Base-by-base conservation (phyloP, 805 yeast species). In the Yamadazyma nakazawae region DNA sequence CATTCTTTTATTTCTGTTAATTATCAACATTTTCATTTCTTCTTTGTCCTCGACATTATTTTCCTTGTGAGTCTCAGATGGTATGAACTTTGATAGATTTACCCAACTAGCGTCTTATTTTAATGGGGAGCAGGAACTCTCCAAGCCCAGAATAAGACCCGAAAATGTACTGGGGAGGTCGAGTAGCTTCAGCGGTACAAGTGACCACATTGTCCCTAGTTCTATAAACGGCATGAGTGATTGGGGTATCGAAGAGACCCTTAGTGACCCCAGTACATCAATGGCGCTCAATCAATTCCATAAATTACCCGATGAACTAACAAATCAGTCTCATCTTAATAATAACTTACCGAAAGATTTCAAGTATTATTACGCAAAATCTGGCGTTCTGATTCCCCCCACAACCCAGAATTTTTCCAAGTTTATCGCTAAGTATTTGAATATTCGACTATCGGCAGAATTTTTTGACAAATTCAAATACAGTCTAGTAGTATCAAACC, bases 401-500 rank as follows among this genome's bases (percentile, higher is more conserved):
- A 42, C 52, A 16, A 59, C 63, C 8, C 63, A 56, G 18, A 53
- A 55, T 48, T 54, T 63, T 35, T 39, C 54, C 12, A 56, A 56
- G 40, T 61, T 47, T 45, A 64, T 64, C 16, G 52, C 42, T 16
- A 63, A 62, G 40, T 70, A 71, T 57, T 54, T 71, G 8, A 44
- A 45, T 8, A 30, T 50, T 3, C 37, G 37, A 8, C 14, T 42
- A 11, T n/a, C 28, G 1, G 28, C 17, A 6, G 58, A 59, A 46
- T 65, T 70, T 40, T 63, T 69, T 67, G 77, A 72, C 46, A 62
- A 62, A 47, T 70, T 72, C 62, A 72, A 70, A 54, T 72, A 72
- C 52, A 64, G 59, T 49, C 50, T 72, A 26, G 58, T 72, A 2
- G 56, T 68, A 4, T 68, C 74, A 5, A 66, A 67, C 45, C 55